Evolutionary conservation across 2,329 filamentous ascomycete species (phyloP).

Genomic region (Bisporella sp.): DNA sequence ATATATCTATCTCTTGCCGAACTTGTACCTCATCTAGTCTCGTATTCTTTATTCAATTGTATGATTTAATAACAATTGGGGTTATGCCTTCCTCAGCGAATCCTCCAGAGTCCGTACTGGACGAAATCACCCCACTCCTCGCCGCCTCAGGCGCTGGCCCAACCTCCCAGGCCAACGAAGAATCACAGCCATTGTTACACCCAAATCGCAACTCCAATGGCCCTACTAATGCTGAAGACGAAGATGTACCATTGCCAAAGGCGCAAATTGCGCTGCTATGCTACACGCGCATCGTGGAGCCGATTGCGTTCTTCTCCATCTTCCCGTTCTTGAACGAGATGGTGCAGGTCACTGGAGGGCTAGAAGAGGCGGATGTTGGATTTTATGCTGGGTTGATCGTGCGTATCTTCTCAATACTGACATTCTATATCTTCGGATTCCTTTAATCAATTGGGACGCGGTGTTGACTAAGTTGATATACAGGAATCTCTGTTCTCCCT

Average conservation of each 20-base stretch:
- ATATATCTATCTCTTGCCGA: no score
- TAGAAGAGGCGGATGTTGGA: slow-evolving; percentile 61
- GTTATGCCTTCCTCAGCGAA: no score
- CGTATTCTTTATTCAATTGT: no score
- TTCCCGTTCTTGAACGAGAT: slow-evolving; percentile 77
- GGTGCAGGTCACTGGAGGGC: slow-evolving; percentile 57
- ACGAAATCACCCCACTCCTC: neutral
- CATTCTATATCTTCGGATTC: neutral
- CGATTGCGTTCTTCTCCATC: slow-evolving; percentile 77
- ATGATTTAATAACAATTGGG: no score
- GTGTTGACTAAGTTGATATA: neutral
- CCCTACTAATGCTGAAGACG: slow-evolving; percentile 3
- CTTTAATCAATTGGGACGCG: neutral
- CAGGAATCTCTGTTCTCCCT: slow-evolving; percentile 62
- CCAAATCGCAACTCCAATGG: neutral
- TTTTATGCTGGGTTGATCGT: slow-evolving; percentile 71
- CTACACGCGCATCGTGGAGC: slow-evolving; percentile 65
- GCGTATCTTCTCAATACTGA: neutral
- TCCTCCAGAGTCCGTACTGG: neutral
- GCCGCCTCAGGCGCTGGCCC: neutral
- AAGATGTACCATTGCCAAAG: slow-evolving; percentile 46
- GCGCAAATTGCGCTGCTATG: slow-evolving; percentile 67
- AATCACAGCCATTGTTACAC: neutral
- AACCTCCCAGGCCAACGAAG: neutral
- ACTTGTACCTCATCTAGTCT: no score